Base-by-base conservation (phyloP, 2,329 filamentous ascomycete species). In the Tolypocladium ovalisporum region DNA sequence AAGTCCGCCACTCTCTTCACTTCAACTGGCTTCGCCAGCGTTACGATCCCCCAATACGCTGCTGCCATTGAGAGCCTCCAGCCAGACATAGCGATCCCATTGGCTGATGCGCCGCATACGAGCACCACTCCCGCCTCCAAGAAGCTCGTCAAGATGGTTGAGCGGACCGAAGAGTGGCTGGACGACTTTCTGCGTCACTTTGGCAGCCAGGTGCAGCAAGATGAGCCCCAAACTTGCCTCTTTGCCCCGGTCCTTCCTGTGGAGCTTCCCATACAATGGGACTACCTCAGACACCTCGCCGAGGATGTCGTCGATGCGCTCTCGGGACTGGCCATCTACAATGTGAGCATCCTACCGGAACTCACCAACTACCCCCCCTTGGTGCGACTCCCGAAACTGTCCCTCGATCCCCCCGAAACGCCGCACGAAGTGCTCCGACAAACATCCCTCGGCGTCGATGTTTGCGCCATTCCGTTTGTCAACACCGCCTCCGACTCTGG, bases 81-180 rank as follows among this genome's bases (percentile, higher is more conserved):
- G 55, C 90, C 93, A 1, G 93, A 99, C 67, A 86, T 97, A 56
- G 83, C 87, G 39, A 79, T 97, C 29, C 85, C 85, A 0, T 72
- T 95, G 55, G 88, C 87, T 6, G 94, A 99, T 70, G 80, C 92
- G 12, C 63, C 73, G 64, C 64, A 76, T 56, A 67, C 67, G 13
- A 74, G 72, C 75, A 76, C 56, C 62, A 76, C 71, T 4, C 81
- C 88, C 0, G 82, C 86, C 3, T 75, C 79, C 12, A 96, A 95
- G 72, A 82, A 92, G 52, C 82, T 88, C 52, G 78, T 84, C 39
- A 91, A 89, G 66, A 97, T 96, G 85, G 86, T 85, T 29, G 90
- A 94, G 66, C 81, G 93, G 57, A 96, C 90, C 1, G 88, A 94
- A 68, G 80, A 82, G 40, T 97, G 91, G 90, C 76, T 93, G 22